Base-by-base conservation (phyloP, 1,284 basidiomycete genomes). In the Pseudozyma pruni region DNA sequence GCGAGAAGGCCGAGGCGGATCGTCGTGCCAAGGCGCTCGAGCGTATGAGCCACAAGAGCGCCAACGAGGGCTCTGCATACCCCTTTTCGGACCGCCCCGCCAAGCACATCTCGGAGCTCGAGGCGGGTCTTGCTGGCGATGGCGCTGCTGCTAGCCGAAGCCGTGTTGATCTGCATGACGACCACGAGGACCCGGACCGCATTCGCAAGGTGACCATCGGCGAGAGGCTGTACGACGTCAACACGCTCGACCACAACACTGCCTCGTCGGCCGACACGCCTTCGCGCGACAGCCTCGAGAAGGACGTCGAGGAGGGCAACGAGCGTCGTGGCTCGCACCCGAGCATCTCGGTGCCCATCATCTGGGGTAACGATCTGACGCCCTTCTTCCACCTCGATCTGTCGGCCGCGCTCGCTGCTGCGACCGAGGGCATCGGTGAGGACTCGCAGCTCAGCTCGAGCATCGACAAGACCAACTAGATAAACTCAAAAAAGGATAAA, bases 331-430 rank as follows among this genome's bases (percentile, higher is more conserved):
- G 41, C 2, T 46, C 48, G 0, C 40, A 63, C 3, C 44, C 45
- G 0, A 27, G 25, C 27, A 68, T 76, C 43, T 74, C 72, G 10
- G 80, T 81, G 14, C 76, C 76, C 9, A 61, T 78, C 43, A 72
- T 43, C 85, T 88, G 56, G 79, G 76, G 73, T 42, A 77, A 78
- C 33, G 75, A 80, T 41, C 59, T 80, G 14, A 93, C 91, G 6
- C 91, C 92, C 2, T 92, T 89, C 85, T 93, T 94, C 88, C 93
- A 94, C 83, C 85, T 94, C 57, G 93, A 94, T 79, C 83, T 94
- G 16, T 81, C 86, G 20, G 85, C 87, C 5, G 92, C 92, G 10
- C 88, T 94, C 38, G 85, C 85, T 7, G 89, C 89, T 10, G 91
- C 90, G 3, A 58, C 54, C 2, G 66, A 57, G 10, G 51, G 55